Evolutionary conservation across 352 stramenopile species (phyloP), one percentile per base, ranked within the genome.

Genomic region (Globisporangium paroecandrum): DNA sequence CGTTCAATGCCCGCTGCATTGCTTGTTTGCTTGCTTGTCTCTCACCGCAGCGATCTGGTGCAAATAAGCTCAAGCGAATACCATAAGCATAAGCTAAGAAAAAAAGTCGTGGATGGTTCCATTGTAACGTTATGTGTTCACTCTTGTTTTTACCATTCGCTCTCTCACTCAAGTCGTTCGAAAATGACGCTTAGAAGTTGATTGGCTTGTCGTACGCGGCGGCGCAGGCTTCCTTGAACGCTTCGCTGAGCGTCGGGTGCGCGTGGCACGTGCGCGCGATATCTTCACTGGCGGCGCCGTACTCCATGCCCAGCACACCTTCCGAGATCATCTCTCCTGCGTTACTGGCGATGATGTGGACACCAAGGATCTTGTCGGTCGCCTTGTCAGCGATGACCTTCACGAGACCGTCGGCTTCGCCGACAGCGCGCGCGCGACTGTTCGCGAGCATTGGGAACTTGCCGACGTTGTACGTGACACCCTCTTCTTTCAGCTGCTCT

Each of bases 241-340:
- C 97, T 80, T 99, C 98, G 73, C 90, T 98, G 36, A 99, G 83
- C 55, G 97, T 99, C 56, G 97, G 97, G 83, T 99, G 97, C 56
- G 90, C 89, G 85, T 99, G 98, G 82, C 97, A 99, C 72, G 97
- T 99, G 62, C 98, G 93, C n/a, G 95, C 98, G 81, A 99, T 90
- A 82, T 99, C 98, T 77, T 99, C 98, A 53, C 95, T 97, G 54
- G 94, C 94, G 7, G 98, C 97, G 68, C 98, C 98, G 81, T 99
- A 99, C 83, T 99, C 98, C 76, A 99, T 98, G 60, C 91, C 98
- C 68, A 99, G 88, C 29, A 99, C 97, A 57, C 93, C 97, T 77
- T 99, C 98, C 29, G 97, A 90, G 81, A 99, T 99, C 95, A 99
- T 99, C 79, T 99, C 98, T 60, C 97, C 97, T 43, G 97, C 97